Evolutionary conservation across 257 asterid genomes (phyloP), one percentile per base, ranked within the genome.

Genomic region (Apocynum venetum): DNA sequence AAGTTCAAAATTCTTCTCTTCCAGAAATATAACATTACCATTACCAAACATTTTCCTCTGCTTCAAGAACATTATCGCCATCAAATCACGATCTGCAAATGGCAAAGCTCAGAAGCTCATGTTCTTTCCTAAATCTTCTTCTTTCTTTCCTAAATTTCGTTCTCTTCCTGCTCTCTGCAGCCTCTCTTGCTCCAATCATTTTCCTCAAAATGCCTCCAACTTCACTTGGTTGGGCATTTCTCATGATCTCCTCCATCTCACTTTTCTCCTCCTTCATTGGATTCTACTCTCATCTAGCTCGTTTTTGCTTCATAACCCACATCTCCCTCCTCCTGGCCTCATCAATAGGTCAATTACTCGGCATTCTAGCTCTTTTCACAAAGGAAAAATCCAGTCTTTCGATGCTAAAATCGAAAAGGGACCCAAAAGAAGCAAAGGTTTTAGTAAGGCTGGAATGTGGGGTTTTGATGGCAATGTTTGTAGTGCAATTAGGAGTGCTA

Each of bases 361-460:
- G 84, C 38, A 72, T 93, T 35, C 66, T 89, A 2, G 93, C 92
- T 35, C 84, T 91, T 13, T 93, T 90, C 74, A 85, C 87, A 0
- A 88, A 79, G 83, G 98, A 93, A 76, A 86, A 83, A 25, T 76
- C 84, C 66, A 91, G 93, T 79, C 86, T 93, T 17, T 75, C 78
- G 15, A 81, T 83, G 88, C 70, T 93, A 4, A 82, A 61, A 51
- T 88, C 98, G 2, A 77, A 80, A 0, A 84, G 93, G 82, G 97
- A 90, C 35, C 92, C 92, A 0, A 77, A 85, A 55, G 98, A 93
- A 47, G 89, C 97, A 5, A 90, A 88, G 85, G 69, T 91, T 44
- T 49, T 93, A 82, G 91, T 85, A 71, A 87, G 98, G 73, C 4
- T 89, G 85, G 98, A 93, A 87, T 93, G 98, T 78, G 97, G 93